These are phyloP conservation scores for Pseudopediastrum boryanum DNA, from an alignment of 139 green algal species.

Conservation along the genomic window DNA sequence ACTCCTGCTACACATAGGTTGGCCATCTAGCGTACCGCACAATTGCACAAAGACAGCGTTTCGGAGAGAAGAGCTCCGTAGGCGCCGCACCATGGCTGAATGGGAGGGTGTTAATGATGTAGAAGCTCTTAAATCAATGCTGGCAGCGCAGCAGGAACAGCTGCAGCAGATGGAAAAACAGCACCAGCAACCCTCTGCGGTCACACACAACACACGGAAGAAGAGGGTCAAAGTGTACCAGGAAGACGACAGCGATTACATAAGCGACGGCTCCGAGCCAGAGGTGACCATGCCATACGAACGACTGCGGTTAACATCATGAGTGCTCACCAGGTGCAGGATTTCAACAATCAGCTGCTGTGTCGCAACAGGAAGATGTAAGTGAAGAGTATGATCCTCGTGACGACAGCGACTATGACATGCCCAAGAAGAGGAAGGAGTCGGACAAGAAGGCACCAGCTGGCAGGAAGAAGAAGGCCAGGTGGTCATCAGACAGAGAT, in stretches of 20 bases:
- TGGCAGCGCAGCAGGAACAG: constrained; percentile 17
- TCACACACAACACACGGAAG: background rate
- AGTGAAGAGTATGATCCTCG: constrained; percentile 6
- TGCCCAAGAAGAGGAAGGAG: constrained; percentile 3
- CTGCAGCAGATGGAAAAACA: constrained; percentile 12
- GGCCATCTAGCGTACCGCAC: too few species aligned
- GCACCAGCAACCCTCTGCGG: background rate
- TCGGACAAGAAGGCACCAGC: background rate
- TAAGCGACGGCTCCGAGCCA: too few species aligned
- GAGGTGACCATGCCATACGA: too few species aligned
- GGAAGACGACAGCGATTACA: background rate
- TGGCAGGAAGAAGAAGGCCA: background rate
- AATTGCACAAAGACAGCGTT: too few species aligned
- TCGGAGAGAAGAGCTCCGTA: too few species aligned
- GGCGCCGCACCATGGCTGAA: too few species aligned
- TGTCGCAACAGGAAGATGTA: background rate
- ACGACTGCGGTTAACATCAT: too few species aligned
- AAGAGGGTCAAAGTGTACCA: background rate
- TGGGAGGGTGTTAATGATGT: constrained; percentile 5
- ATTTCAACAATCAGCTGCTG: background rate
- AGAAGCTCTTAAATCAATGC: constrained; percentile 2
- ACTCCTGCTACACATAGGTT: too few species aligned
- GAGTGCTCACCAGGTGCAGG: too few species aligned
- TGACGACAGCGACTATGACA: constrained; percentile 27
- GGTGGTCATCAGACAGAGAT: constrained; percentile 5